A percentile compares a stretch with the other conserved stretches of the same genome.
phyloP scores from a whole-genome alignment of 805 yeast species.

The Wickerhamiella lipophila region DNA sequence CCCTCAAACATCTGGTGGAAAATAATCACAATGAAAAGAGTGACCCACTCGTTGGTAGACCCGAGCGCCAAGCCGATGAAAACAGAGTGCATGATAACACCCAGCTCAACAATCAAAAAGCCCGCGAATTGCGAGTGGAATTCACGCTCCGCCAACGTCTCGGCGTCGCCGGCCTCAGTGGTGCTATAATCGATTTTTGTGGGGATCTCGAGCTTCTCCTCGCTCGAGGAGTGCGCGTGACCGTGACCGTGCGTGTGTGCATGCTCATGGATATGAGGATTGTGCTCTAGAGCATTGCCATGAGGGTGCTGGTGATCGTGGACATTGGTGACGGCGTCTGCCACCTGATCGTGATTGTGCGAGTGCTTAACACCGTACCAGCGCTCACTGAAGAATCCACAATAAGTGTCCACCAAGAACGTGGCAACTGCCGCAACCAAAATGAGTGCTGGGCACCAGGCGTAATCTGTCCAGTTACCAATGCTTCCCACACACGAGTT shows the following conservation, averaged over 20 bases:
- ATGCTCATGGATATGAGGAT: not conserved
- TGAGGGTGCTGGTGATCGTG: not conserved
- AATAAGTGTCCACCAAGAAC: slow-evolving; percentile 39
- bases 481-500: slow-evolving; percentile 33
- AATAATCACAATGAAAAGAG: slow-evolving; percentile 50
- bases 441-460: slow-evolving; percentile 47
- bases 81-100: slow-evolving; percentile 64
- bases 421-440: slow-evolving; percentile 35
- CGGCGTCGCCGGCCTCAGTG: slow-evolving; percentile 2
- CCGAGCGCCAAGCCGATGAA: slow-evolving; percentile 61
- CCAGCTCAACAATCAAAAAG: slow-evolving; percentile 53
- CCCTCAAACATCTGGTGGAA: slow-evolving; percentile 77
- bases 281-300: not conserved
- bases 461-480: slow-evolving; percentile 38
- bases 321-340: slow-evolving; percentile 6
- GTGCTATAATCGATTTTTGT: not conserved
- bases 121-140: slow-evolving; percentile 32
- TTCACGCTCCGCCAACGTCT: slow-evolving; percentile 7
- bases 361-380: slow-evolving; percentile 26
- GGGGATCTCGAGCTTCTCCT: not conserved
- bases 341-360: slow-evolving; percentile 22
- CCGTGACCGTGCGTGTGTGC: not conserved
- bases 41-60: slow-evolving; percentile 47
- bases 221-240: not conserved
- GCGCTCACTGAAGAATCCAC: slow-evolving; percentile 30